Evolutionary conservation across 306 rosid genomes (phyloP).

Genomic region (Trifolium dubium): DNA sequence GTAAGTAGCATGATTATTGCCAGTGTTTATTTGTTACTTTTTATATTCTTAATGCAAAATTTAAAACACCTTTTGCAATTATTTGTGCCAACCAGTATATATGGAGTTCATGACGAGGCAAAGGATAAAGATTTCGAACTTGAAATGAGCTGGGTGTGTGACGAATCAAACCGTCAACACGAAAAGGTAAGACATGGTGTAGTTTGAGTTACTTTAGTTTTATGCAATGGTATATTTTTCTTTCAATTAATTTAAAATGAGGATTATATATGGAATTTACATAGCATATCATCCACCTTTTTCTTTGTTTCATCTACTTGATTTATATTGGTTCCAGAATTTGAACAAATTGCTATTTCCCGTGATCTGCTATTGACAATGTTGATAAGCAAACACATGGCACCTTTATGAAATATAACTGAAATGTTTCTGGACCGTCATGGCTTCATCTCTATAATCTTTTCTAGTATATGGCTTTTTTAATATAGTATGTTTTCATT

Average conservation of each 20-base stretch:
- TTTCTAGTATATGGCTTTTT: not conserved
- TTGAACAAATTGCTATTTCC: too few relatives aligned
- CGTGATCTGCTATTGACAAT: too few relatives aligned
- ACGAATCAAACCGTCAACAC: slow-evolving; percentile 91
- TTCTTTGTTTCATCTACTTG: too few relatives aligned
- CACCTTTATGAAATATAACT: too few relatives aligned
- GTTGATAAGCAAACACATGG: too few relatives aligned
- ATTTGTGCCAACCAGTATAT: slow-evolving; percentile 60
- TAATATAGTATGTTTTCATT: not conserved
- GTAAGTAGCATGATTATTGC: slow-evolving; percentile 56
- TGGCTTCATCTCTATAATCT: not conserved
- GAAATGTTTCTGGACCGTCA: slow-evolving; percentile 21
- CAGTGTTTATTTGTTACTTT: slow-evolving; percentile 28
- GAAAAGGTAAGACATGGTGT: slow-evolving; percentile 64
- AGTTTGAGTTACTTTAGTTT: slow-evolving; percentile 6
- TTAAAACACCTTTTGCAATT: not conserved
- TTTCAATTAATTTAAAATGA: not conserved
- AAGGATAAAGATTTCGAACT: slow-evolving; percentile 95
- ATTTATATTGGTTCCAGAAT: too few relatives aligned
- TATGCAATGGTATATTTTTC: not conserved
- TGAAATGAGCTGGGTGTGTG: slow-evolving; percentile 99
- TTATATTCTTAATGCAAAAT: not conserved
- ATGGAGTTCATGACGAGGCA: slow-evolving; percentile 97
- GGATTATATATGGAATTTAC: not conserved
- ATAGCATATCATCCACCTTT: not conserved